These are phyloP conservation scores for Endothia cerciana DNA, from an alignment of 2,329 filamentous ascomycete species.

Conservation along the genomic window DNA sequence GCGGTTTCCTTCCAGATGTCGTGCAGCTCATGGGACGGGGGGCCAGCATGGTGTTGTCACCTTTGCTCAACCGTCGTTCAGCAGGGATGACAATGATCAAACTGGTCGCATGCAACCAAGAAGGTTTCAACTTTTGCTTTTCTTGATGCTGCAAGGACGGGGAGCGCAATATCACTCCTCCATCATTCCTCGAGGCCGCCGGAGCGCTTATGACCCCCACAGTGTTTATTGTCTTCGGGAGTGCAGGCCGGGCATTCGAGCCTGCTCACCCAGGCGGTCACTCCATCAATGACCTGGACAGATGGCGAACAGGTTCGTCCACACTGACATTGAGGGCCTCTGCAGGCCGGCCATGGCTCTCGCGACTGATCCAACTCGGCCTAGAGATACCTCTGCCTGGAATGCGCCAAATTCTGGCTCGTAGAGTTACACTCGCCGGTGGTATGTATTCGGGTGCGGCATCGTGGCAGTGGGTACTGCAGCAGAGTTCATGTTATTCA, in stretches of 20 bases:
- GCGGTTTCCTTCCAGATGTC: too few relatives aligned
- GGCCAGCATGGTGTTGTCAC: background rate
- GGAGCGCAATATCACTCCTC: background rate
- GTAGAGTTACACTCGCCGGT: too few relatives aligned
- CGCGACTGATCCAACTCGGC: too few relatives aligned
- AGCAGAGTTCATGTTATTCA: too few relatives aligned
- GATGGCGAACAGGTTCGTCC: too few relatives aligned
- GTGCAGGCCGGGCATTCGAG: background rate
- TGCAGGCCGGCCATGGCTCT: too few relatives aligned
- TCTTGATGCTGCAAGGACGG: background rate
- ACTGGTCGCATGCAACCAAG: background rate
- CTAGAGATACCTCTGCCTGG: too few relatives aligned
- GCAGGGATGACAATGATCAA: background rate
- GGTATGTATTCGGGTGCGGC: too few relatives aligned
- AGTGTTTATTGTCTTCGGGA: background rate
- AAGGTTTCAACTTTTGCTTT: background rate
- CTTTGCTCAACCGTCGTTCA: background rate
- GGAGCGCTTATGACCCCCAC: background rate
- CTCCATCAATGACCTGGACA: too few relatives aligned
- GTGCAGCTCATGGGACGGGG: background rate
- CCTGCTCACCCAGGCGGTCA: background rate
- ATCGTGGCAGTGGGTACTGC: too few relatives aligned
- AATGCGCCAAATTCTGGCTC: too few relatives aligned
- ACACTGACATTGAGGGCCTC: too few relatives aligned
- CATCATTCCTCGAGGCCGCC: background rate